These are phyloP conservation scores for Jaminaea rosea DNA, from an alignment of 1,284 basidiomycete species.

Conservation along the genomic window DNA sequence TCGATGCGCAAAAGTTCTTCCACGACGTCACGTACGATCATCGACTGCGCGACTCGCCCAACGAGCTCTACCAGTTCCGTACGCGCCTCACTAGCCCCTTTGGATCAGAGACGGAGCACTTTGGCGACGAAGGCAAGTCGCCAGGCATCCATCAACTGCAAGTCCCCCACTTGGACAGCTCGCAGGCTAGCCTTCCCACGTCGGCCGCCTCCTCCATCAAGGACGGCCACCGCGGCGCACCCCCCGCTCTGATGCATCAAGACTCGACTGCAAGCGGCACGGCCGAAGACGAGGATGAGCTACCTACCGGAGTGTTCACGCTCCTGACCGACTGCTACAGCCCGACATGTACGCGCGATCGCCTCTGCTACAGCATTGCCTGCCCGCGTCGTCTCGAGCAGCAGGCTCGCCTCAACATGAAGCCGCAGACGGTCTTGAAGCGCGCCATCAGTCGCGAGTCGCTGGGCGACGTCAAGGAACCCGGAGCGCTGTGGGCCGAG, in stretches of 20 bases:
- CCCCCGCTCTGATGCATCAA: background rate
- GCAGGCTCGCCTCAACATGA: constrained; percentile 76
- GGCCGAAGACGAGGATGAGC: constrained; percentile 52
- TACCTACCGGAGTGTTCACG: constrained; percentile 93
- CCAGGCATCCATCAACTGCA: constrained; percentile 6
- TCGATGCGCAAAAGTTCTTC: constrained; percentile 98
- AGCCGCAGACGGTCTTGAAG: constrained; percentile 76
- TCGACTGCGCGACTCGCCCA: constrained; percentile 74
- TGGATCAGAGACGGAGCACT: constrained; percentile 12
- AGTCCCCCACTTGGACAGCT: constrained; percentile 16
- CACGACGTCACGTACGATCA: constrained; percentile 99
- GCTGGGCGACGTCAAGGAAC: constrained; percentile 62
- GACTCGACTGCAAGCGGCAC: no score
- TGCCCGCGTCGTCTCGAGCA: constrained; percentile 90
- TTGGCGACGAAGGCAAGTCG: constrained; percentile 13
- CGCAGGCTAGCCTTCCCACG: constrained; percentile 11
- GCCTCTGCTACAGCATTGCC: constrained; percentile 90
- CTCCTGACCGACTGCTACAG: constrained; percentile 95
- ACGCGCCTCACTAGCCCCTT: constrained; percentile 35
- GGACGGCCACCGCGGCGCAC: constrained; percentile 1
- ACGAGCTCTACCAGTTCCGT: constrained; percentile 86
- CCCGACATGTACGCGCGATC: constrained; percentile 87
- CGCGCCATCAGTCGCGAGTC: constrained; percentile 66
- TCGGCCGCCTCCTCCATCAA: constrained; percentile 21
- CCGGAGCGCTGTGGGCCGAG: constrained; percentile 84